Base-by-base conservation (phyloP, 495 filamentous ascomycete species). In the Hypoxylon trugodes region DNA sequence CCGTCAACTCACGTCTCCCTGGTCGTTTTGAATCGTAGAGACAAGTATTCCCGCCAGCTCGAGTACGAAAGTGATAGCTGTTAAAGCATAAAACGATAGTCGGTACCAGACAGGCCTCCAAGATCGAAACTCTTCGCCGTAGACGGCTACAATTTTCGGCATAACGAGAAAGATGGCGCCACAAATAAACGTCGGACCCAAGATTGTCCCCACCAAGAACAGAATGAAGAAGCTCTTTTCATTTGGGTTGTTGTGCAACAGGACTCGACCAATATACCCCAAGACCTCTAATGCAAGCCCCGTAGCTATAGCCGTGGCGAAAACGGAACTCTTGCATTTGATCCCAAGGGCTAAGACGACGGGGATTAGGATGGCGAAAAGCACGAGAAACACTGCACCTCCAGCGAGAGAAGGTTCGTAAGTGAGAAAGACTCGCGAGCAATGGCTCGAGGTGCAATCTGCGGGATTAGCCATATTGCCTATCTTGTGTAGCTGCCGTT, bases 221-320 rank as follows among this genome's bases (percentile, higher is more conserved):
- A 80, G 26, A 13, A 67, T 55, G 21, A 79, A 76, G 26, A 42
- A 61, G 10, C 53, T 46, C 21, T 55, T 54, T 37, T 64, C 73
- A 5, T 67, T 64, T 4, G 60, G 61, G 48, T 72, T 59, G 30
- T 35, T 51, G 22, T 63, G 61, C 22, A 79, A 65, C 40, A 82
- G 43, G 13, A 80, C 36, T 41, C 74, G 69, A 3, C 73, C 77
- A 21, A 74, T 61, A 52, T 80, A 80, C 28, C 77, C 77, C 21
- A 76, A 36, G 19, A 77, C 67, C 21, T 79, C 77, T 4, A 78
- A 45, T 2, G 73, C 60, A 8, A 80, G 61, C 0, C 77, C 77
- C 2, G 66, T 68, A 4, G 67, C 42, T 7, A 81, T 47, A 6
- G 68, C 30, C 4, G 66, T 68, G 1, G 74, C 50, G 58, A 78